A percentile compares a stretch with the other conserved stretches of the same genome.
These are phyloP conservation scores for Pouteria campechiana DNA, from an alignment of 179 eudicot genomes.

Conservation along the genomic window DNA sequence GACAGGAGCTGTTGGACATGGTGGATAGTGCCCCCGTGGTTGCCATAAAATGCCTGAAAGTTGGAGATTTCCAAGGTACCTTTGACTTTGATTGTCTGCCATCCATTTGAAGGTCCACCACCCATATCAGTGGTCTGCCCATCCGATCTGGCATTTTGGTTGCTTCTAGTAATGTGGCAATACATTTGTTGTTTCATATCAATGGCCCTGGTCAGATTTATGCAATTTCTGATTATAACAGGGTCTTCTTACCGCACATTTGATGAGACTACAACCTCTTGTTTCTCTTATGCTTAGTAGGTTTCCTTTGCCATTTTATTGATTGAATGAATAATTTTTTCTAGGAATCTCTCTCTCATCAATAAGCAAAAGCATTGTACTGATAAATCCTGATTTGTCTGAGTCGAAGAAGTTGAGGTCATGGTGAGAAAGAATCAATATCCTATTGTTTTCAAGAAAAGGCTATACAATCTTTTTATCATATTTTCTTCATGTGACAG, in stretches of 20 bases:
- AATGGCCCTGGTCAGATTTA: no score
- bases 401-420: constrained; percentile 64
- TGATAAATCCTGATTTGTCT: constrained; percentile 63
- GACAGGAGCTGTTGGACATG: constrained; percentile 84
- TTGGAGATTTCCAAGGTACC: constrained; percentile 83
- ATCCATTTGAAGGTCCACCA: not conserved
- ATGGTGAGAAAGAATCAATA: constrained; percentile 30
- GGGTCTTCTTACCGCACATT: no score
- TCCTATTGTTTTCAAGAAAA: no score
- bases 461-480: not conserved
- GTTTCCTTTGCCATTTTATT: no score
- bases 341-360: constrained; percentile 90
- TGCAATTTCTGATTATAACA: no score
- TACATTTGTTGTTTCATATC: no score
- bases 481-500: constrained; percentile 14
- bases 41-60: constrained; percentile 79
- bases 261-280: no score
- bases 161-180: no score
- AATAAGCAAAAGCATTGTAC: constrained; percentile 57
- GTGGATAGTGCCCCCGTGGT: constrained; percentile 79
- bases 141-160: not conserved
- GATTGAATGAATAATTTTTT: no score
- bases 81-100: not conserved
- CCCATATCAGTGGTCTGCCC: not conserved
- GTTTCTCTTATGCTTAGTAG: no score